These are phyloP conservation scores for Dimocarpus longan DNA, from an alignment of 345 rosid genomes.

Conservation along the genomic window DNA sequence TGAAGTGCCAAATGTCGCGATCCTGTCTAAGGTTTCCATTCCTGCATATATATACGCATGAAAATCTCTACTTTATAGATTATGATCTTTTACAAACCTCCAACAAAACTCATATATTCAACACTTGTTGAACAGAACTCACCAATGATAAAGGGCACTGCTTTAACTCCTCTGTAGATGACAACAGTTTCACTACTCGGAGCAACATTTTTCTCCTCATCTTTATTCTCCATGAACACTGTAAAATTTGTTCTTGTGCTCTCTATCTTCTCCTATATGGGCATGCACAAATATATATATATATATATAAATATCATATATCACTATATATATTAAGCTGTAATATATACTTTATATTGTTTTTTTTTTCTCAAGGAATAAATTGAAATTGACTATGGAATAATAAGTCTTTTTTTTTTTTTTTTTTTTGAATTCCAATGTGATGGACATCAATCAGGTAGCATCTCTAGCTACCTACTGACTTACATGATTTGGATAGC, in stretches of 20 bases:
- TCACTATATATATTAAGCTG: too few relatives aligned
- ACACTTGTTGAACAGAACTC: background rate
- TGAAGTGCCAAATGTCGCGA: conserved; percentile 39
- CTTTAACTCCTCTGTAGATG: background rate
- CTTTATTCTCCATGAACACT: background rate
- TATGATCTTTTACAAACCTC: too few relatives aligned
- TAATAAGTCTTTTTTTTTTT: too few relatives aligned
- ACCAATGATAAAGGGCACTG: conserved; percentile 21
- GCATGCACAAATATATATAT: background rate
- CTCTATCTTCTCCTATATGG: background rate
- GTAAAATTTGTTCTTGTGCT: background rate
- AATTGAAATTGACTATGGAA: too few relatives aligned
- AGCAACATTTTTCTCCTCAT: background rate
- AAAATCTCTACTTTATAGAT: too few relatives aligned
- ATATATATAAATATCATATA: too few relatives aligned
- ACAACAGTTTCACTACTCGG: background rate
- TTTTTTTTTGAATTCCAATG: background rate
- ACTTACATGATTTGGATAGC: background rate
- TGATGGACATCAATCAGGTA: background rate
- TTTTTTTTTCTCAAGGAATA: too few relatives aligned
- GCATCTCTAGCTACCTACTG: background rate
- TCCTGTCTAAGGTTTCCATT: conserved; percentile 46
- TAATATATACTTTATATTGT: too few relatives aligned
- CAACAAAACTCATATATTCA: too few relatives aligned
- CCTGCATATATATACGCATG: conserved; percentile 19